Percentiles rank a stretch among this genome's conserved stretches.
Conservation (phyloP, 2,329 filamentous ascomycete genomes). For the Ophiostoma triangulosporum region DNA sequence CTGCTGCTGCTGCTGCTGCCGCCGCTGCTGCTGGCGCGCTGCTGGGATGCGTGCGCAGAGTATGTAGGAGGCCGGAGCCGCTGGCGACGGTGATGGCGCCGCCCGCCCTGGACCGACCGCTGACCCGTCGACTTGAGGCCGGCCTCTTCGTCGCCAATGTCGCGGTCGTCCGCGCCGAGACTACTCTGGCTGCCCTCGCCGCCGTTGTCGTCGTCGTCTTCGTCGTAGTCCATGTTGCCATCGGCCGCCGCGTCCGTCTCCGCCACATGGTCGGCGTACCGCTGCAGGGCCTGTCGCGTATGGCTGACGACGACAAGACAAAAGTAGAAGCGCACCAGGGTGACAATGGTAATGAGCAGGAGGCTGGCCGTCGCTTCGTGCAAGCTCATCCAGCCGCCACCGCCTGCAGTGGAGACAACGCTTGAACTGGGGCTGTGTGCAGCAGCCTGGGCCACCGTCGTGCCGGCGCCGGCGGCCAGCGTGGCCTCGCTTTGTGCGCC, state of each 20-base stretch:
- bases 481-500: neutral
- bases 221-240: conserved; percentile 34
- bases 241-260: conserved; percentile 14
- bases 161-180: conserved; percentile 24
- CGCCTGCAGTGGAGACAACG: conserved; percentile 9
- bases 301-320: conserved; percentile 72
- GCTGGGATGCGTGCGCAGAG: neutral
- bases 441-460: neutral
- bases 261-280: conserved; percentile 38
- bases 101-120: neutral
- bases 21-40: neutral
- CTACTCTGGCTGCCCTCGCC: conserved; percentile 3
- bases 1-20: conserved; percentile 20
- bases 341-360: conserved; percentile 59
- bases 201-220: conserved; percentile 6
- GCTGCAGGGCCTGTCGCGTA: conserved; percentile 61
- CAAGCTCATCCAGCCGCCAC: conserved; percentile 18
- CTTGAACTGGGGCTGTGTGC: neutral
- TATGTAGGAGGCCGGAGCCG: conserved; percentile 26
- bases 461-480: neutral
- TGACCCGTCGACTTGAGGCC: conserved; percentile 7
- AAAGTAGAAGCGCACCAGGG: conserved; percentile 69
- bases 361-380: conserved; percentile 63
- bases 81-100: conserved; percentile 12
- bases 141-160: conserved; percentile 12